These are phyloP conservation scores for Hygrophoropsis aurantiaca DNA, from an alignment of 768 basidiomycete genomes.

Conservation along the genomic window DNA sequence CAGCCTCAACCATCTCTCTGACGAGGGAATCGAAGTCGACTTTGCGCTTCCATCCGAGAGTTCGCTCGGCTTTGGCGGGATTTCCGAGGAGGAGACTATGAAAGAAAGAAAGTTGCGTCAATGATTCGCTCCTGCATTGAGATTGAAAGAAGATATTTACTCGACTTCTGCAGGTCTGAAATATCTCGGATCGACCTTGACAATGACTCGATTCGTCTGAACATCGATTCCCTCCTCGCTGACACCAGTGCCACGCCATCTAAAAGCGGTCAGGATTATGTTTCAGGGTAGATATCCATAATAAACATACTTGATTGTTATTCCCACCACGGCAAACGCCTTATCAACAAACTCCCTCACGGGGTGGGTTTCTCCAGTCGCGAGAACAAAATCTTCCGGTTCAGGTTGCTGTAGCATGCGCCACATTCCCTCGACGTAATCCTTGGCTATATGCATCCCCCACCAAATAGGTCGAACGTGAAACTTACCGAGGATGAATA, in stretches of 20 bases:
- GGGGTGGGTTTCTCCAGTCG: constrained; percentile 93
- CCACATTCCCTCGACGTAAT: constrained; percentile 99
- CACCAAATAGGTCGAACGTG: not conserved
- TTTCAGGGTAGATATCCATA: not conserved
- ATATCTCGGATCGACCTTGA: constrained; percentile 85
- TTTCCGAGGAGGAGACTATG: constrained; percentile 79
- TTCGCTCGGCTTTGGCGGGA: constrained; percentile 85
- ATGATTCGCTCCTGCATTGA: not conserved
- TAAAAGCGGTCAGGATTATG: constrained; percentile 25
- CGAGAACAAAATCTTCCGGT: constrained; percentile 90
- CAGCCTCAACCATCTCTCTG: constrained; percentile 87
- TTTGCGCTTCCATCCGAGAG: constrained; percentile 89
- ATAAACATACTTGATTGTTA: constrained; percentile 56
- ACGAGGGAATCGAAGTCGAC: constrained; percentile 84
- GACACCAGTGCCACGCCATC: constrained; percentile 78
- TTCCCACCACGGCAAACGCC: constrained; percentile 70
- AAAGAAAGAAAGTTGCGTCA: not conserved
- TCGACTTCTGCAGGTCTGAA: constrained; percentile 97
- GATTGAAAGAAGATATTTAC: constrained; percentile 45
- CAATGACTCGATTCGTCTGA: constrained; percentile 68
- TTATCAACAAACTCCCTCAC: constrained; percentile 94
- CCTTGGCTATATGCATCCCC: constrained; percentile 52
- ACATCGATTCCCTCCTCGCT: constrained; percentile 75
- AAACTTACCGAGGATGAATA: not conserved
- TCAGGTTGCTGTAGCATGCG: constrained; percentile 85